These are phyloP conservation scores for Rhodofomes roseus DNA, from an alignment of 1,284 basidiomycete genomes.

Conservation along the genomic window DNA sequence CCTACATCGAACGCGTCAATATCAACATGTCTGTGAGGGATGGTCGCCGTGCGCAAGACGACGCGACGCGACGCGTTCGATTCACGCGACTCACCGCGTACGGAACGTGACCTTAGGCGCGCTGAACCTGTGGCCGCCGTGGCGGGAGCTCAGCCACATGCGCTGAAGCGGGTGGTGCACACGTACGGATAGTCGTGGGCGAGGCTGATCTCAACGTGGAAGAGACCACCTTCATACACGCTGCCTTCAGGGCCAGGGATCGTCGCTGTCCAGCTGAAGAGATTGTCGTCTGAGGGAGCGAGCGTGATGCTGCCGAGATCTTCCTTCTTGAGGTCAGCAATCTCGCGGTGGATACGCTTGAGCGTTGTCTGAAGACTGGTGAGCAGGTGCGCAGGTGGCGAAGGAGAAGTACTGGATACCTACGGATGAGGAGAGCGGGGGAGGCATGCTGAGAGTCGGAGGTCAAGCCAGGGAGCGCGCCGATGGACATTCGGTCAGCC, in stretches of 20 bases:
- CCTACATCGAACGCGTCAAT: slow-evolving; percentile 33
- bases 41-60: too few species aligned
- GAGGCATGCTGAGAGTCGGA: slow-evolving; percentile 10
- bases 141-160: background rate
- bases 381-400: background rate
- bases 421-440: slow-evolving; percentile 11
- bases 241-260: slow-evolving; percentile 85
- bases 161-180: background rate
- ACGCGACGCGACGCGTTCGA: background rate
- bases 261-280: slow-evolving; percentile 49
- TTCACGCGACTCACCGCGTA: slow-evolving; percentile 52
- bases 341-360: slow-evolving; percentile 87
- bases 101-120: slow-evolving; percentile 77
- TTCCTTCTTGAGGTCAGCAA: slow-evolving; percentile 80
- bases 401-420: background rate
- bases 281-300: slow-evolving; percentile 50
- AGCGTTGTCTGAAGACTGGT: slow-evolving; percentile 61
- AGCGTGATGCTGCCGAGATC: slow-evolving; percentile 73
- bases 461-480: background rate
- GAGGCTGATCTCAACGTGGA: slow-evolving; percentile 71
- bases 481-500: background rate
- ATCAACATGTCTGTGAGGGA: background rate
- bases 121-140: slow-evolving; percentile 68
- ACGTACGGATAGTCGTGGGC: slow-evolving; percentile 83
- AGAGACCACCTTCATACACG: slow-evolving; percentile 85